Conservation (phyloP, 140 eudicot genomes). For the Cichorium intybus region DNA sequence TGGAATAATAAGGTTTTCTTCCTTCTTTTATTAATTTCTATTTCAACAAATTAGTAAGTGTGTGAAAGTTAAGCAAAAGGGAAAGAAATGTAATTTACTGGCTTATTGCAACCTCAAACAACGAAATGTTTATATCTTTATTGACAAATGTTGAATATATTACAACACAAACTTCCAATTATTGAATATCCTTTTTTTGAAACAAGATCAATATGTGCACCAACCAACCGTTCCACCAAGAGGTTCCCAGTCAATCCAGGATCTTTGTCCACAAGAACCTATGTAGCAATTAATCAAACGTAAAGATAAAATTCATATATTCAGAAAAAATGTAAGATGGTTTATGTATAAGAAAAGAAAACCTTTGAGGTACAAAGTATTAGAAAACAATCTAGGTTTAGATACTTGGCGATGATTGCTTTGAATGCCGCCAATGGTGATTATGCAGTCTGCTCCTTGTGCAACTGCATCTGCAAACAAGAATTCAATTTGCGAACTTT, state of each 20-base stretch:
- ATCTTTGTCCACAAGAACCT: slow-evolving; percentile 81
- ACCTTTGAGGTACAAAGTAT: slow-evolving; percentile 96
- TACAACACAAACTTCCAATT: slow-evolving; percentile 70
- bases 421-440: slow-evolving; percentile 96
- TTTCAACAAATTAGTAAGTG: slow-evolving; percentile 72
- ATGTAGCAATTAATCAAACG: slow-evolving; percentile 4
- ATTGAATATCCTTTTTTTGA: slow-evolving; percentile 90
- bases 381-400: slow-evolving; percentile 84
- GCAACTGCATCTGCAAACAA: slow-evolving; percentile 95
- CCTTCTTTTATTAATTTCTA: slow-evolving; percentile 86
- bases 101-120: no score
- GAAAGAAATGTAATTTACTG: no score
- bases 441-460: slow-evolving; percentile 88
- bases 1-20: slow-evolving; percentile 90
- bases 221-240: slow-evolving; percentile 92
- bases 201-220: slow-evolving; percentile 96
- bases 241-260: slow-evolving; percentile 99
- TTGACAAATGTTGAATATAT: neutral
- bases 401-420: slow-evolving; percentile 90
- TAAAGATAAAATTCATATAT: no score
- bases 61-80: slow-evolving; percentile 38
- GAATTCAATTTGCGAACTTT: slow-evolving; percentile 94
- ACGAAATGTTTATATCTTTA: neutral
- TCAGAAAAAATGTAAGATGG: neutral
- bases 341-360: neutral